Conservation (phyloP, 495 filamentous ascomycete species). For the Ascobolus immersus region DNA sequence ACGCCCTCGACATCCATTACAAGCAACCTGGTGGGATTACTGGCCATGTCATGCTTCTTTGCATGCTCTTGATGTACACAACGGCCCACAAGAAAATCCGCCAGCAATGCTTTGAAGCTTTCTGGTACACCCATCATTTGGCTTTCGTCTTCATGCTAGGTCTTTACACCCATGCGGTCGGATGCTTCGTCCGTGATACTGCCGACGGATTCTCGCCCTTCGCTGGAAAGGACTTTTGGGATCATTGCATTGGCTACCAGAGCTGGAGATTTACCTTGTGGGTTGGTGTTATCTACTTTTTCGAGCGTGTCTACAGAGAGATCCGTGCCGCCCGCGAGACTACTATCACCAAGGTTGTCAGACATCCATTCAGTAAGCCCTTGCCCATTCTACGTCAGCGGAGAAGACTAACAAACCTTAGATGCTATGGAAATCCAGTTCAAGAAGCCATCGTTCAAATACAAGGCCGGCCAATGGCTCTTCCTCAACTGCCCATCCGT, state of each 20-base stretch:
- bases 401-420: slow-evolving; percentile 20
- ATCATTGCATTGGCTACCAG: slow-evolving; percentile 82
- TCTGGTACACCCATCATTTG: slow-evolving; percentile 97
- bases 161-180: slow-evolving; percentile 85
- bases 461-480: slow-evolving; percentile 95
- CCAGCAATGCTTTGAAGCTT: slow-evolving; percentile 90
- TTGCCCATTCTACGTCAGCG: not conserved
- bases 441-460: slow-evolving; percentile 80
- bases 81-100: slow-evolving; percentile 82
- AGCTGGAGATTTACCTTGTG: slow-evolving; percentile 94
- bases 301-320: slow-evolving; percentile 79
- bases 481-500: slow-evolving; percentile 83
- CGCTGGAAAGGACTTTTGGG: slow-evolving; percentile 56
- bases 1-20: slow-evolving; percentile 86
- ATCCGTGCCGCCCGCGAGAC: slow-evolving; percentile 57
- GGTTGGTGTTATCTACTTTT: slow-evolving; percentile 61
- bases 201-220: slow-evolving; percentile 53
- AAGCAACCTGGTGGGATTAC: slow-evolving; percentile 72
- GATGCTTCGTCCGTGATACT: slow-evolving; percentile 80
- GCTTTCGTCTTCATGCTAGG: slow-evolving; percentile 87
- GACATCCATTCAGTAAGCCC: slow-evolving; percentile 76
- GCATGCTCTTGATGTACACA: slow-evolving; percentile 97
- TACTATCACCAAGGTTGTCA: slow-evolving; percentile 75
- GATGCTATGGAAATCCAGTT: slow-evolving; percentile 97
- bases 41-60: slow-evolving; percentile 91